Conservation (phyloP, 2,329 filamentous ascomycete species). For the Grosmannia serpens region DNA sequence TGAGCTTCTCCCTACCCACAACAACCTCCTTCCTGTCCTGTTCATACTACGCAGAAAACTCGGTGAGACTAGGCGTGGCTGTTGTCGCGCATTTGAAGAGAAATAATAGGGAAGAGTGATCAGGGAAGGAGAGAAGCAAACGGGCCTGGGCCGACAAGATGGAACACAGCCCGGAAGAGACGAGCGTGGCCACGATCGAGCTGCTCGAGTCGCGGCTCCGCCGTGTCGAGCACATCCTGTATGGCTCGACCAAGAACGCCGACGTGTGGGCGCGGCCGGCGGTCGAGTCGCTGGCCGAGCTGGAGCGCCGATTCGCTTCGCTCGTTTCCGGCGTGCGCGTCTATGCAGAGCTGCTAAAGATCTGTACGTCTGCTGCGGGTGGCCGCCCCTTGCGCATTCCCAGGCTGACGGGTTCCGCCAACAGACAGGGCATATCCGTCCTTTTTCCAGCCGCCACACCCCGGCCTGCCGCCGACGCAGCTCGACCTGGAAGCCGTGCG, state of each 20-base stretch:
- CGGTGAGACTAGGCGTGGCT: too few relatives aligned
- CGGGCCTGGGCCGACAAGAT: slow-evolving; percentile 9
- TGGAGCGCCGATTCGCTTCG: slow-evolving; percentile 41
- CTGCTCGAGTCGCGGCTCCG: slow-evolving; percentile 47
- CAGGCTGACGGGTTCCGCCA: not conserved
- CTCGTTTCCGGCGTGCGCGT: slow-evolving; percentile 41
- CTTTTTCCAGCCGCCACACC: slow-evolving; percentile 37
- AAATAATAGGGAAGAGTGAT: not conserved
- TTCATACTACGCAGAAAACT: too few relatives aligned
- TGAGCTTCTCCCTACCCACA: not conserved
- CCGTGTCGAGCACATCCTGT: slow-evolving; percentile 47
- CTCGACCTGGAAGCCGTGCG: slow-evolving; percentile 39
- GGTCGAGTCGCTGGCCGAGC: slow-evolving; percentile 31
- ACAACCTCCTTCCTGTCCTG: not conserved
- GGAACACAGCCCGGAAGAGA: slow-evolving; percentile 32
- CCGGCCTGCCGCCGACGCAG: slow-evolving; percentile 37
- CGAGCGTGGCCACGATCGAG: slow-evolving; percentile 41
- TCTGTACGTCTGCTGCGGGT: slow-evolving; percentile 32
- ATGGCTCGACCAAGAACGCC: slow-evolving; percentile 29
- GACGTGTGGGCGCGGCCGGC: slow-evolving; percentile 28
- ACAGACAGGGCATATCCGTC: slow-evolving; percentile 42
- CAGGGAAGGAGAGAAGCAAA: not conserved
- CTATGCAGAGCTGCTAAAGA: slow-evolving; percentile 47
- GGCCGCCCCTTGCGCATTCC: not conserved
- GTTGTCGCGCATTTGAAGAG: too few relatives aligned